Conservation (phyloP, 1,284 basidiomycete species). For the Fomitopsis palustris region DNA sequence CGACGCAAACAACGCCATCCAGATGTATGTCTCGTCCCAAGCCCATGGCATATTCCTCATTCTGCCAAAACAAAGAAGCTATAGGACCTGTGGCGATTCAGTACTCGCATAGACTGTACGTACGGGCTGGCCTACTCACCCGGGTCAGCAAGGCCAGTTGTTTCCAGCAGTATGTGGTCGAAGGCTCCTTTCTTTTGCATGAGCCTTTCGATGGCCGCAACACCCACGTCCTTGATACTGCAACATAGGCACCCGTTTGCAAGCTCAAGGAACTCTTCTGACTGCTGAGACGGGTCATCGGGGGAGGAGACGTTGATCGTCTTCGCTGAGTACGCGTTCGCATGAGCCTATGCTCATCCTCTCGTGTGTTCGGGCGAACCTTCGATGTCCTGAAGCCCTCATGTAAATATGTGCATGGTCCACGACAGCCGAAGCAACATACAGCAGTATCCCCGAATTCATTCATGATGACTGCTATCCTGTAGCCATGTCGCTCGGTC, state of each 20-base stretch:
- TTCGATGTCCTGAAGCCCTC: constrained; percentile 23
- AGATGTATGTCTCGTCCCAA: constrained; percentile 71
- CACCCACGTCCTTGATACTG: constrained; percentile 88
- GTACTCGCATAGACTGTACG: neutral
- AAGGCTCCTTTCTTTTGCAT: constrained; percentile 81
- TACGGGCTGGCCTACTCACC: constrained; percentile 38
- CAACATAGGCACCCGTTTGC: constrained; percentile 95
- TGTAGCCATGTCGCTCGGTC: constrained; percentile 87
- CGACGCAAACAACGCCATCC: constrained; percentile 89
- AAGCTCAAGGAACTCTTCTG: constrained; percentile 82
- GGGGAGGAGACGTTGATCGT: constrained; percentile 74
- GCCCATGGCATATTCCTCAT: constrained; percentile 80
- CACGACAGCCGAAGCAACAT: constrained; percentile 24
- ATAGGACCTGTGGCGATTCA: constrained; percentile 58
- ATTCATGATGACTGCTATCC: constrained; percentile 97
- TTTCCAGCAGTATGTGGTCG: constrained; percentile 91
- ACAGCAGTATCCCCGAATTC: constrained; percentile 87
- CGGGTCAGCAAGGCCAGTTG: constrained; percentile 92
- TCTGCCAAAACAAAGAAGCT: constrained; percentile 88
- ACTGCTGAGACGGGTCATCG: constrained; percentile 59
- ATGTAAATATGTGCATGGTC: neutral
- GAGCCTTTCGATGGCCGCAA: constrained; percentile 88
- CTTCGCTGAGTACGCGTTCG: constrained; percentile 45
- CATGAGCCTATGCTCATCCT: neutral
- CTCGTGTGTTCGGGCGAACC: constrained; percentile 14